These are phyloP conservation scores for Rhazya stricta DNA, from an alignment of 257 asterid species.

Conservation along the genomic window DNA sequence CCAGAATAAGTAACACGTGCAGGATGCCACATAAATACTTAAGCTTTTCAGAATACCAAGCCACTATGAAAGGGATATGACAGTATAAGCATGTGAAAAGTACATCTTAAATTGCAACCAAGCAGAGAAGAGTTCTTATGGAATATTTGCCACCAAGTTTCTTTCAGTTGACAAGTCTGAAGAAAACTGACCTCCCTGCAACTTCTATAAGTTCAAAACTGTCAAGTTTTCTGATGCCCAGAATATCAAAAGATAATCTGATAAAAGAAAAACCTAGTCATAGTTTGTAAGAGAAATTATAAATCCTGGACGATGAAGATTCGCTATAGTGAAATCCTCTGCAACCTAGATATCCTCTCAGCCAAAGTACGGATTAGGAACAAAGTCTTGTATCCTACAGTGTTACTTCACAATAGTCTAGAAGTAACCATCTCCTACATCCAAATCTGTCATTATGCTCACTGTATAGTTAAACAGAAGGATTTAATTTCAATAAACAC, in stretches of 20 bases:
- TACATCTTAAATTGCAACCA: background rate
- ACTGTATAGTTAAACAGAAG: background rate
- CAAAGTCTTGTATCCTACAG: background rate
- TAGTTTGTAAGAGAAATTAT: background rate
- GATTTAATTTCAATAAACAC: background rate
- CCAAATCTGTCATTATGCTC: background rate
- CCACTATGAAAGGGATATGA: background rate
- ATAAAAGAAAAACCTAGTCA: background rate
- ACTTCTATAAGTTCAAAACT: background rate
- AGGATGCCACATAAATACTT: background rate
- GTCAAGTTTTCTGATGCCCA: background rate
- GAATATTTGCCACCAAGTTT: background rate
- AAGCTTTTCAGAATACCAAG: background rate
- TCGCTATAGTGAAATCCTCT: background rate
- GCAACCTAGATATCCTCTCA: background rate
- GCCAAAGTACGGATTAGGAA: background rate
- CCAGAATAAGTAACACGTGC: background rate
- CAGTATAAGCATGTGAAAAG: background rate
- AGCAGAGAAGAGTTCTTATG: background rate
- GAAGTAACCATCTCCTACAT: background rate
- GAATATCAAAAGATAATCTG: too few species aligned
- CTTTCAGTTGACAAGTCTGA: background rate
- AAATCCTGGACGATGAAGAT: background rate
- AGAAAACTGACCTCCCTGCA: background rate
- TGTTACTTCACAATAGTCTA: background rate